A percentile compares a stretch with the other conserved stretches of the same genome.
Conservation (phyloP, 305 asterid genomes). For the Plantago rigida region DNA sequence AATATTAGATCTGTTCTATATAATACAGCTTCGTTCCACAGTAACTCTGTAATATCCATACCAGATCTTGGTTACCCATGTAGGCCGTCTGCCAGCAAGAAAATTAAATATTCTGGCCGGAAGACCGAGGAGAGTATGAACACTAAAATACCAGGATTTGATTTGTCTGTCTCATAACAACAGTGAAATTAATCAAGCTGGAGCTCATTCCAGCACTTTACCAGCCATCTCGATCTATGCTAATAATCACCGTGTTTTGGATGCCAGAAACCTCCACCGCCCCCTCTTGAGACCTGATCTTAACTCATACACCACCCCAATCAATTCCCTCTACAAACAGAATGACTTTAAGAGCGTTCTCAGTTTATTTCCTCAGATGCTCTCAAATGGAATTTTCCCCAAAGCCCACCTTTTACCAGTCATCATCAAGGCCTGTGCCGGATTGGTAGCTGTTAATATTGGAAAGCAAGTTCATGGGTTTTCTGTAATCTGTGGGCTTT, state of each 20-base stretch:
- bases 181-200: slow-evolving; percentile 17
- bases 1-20: slow-evolving; percentile 30
- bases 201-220: slow-evolving; percentile 23
- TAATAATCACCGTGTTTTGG: slow-evolving; percentile 35
- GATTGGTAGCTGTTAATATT: slow-evolving; percentile 31
- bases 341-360: slow-evolving; percentile 35
- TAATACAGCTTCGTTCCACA: slow-evolving; percentile 37
- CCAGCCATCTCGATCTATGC: slow-evolving; percentile 44
- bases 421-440: slow-evolving; percentile 57
- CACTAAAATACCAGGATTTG: slow-evolving; percentile 21
- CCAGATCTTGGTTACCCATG: slow-evolving; percentile 27
- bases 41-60: slow-evolving; percentile 32
- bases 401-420: slow-evolving; percentile 61
- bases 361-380: slow-evolving; percentile 39
- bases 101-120: slow-evolving; percentile 20
- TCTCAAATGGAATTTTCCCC: slow-evolving; percentile 34
- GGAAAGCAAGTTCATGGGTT: slow-evolving; percentile 73
- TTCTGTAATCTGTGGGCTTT: slow-evolving; percentile 47
- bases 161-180: slow-evolving; percentile 14
- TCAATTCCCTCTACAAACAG: slow-evolving; percentile 47
- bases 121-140: slow-evolving; percentile 23
- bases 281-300: slow-evolving; percentile 37
- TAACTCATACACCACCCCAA: slow-evolving; percentile 42
- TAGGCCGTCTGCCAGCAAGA: slow-evolving; percentile 21
- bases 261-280: slow-evolving; percentile 36